Conservation (phyloP, 202 grass and related monocot genomes). For the Carex sylvatica region DNA sequence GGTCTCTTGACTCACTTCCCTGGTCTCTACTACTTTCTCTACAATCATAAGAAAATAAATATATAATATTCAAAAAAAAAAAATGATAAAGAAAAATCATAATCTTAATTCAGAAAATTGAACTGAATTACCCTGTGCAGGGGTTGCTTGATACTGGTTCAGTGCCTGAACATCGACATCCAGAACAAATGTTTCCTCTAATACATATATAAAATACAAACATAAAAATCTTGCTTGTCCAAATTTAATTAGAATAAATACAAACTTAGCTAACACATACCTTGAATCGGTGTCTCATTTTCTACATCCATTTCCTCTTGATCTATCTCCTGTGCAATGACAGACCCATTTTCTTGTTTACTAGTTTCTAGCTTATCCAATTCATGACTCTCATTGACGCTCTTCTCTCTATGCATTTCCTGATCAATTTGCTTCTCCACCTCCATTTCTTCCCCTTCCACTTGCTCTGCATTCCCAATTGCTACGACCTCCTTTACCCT, state of each 20-base stretch:
- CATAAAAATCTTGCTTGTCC: neutral
- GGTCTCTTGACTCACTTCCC: conserved; percentile 26
- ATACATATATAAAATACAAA: neutral
- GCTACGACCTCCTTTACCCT: conserved; percentile 55
- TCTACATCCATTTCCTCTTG: conserved; percentile 30
- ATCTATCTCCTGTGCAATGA: conserved; percentile 41
- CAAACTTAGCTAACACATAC: neutral
- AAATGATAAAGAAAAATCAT: neutral
- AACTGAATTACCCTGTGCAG: conserved; percentile 33
- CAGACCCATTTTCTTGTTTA: conserved; percentile 32
- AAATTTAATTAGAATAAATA: neutral
- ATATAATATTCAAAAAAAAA: neutral
- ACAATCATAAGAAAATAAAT: conserved; percentile 14
- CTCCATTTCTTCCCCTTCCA: conserved; percentile 33
- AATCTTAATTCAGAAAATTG: neutral
- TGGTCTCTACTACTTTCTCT: conserved; percentile 20
- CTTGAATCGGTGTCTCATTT: conserved; percentile 39
- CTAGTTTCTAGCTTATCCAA: conserved; percentile 31
- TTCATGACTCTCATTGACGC: conserved; percentile 11
- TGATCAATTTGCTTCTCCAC: conserved; percentile 36
- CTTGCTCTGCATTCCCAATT: conserved; percentile 34
- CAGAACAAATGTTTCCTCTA: conserved; percentile 7
- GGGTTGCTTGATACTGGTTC: neutral
- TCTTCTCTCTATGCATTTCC: conserved; percentile 18
- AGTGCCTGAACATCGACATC: neutral